A percentile compares a stretch with the other conserved stretches of the same genome.
Evolutionary conservation across 2,329 filamentous ascomycete genomes (phyloP).

Genomic region (Claviceps maximensis): DNA sequence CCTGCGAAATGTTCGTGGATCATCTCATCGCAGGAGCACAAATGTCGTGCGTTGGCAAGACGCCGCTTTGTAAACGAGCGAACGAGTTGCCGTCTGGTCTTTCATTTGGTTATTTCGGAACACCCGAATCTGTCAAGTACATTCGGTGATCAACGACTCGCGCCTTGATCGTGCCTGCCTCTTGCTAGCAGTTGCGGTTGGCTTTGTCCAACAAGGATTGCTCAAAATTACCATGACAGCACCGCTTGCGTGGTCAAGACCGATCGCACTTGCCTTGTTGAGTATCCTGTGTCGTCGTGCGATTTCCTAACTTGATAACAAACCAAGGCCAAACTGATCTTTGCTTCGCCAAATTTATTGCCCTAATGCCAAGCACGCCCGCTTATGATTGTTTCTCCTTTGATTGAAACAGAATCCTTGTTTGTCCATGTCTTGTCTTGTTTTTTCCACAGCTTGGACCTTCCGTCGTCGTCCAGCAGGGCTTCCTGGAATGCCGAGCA

Average conservation of each 20-base stretch:
- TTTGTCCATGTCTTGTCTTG: background rate
- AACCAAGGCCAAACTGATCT: too few species aligned
- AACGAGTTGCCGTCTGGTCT: too few species aligned
- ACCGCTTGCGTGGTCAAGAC: background rate
- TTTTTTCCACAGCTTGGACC: background rate
- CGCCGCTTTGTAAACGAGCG: background rate
- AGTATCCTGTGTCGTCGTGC: too few species aligned
- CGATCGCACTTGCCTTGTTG: background rate
- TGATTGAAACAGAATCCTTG: background rate
- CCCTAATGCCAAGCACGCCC: background rate
- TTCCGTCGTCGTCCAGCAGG: background rate
- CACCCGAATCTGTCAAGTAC: too few species aligned
- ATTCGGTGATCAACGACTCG: too few species aligned
- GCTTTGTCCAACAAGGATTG: too few species aligned
- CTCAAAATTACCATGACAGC: background rate
- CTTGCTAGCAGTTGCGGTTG: too few species aligned
- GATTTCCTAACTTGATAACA: too few species aligned
- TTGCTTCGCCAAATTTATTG: background rate
- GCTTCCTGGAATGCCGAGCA: background rate
- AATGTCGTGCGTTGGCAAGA: background rate
- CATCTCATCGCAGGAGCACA: background rate
- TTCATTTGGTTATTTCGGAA: too few species aligned
- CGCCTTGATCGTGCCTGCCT: too few species aligned
- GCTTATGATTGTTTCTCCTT: too few species aligned
- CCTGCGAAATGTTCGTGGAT: background rate